A percentile compares a stretch with the other conserved stretches of the same genome.
These are phyloP conservation scores for Rutidosis leptorrhynchoides DNA, from an alignment of 129 eudicot species.

Conservation along the genomic window DNA sequence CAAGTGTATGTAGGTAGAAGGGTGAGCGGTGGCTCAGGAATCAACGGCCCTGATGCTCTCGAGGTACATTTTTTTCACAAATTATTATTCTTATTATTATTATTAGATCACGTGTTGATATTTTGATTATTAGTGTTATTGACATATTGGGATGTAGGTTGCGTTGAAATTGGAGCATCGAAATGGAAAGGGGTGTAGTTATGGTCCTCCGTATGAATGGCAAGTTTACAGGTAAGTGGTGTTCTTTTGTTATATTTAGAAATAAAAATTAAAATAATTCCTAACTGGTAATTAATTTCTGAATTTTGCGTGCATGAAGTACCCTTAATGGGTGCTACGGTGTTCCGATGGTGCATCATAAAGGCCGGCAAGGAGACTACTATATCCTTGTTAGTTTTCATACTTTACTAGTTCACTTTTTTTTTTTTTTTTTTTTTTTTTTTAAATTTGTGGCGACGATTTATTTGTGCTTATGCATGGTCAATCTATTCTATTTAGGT, in stretches of 20 bases:
- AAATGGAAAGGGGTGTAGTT: conserved; percentile 84
- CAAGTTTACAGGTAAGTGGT: conserved; percentile 68
- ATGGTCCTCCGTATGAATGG: conserved; percentile 95
- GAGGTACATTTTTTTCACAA: conserved; percentile 25
- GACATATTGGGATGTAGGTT: conserved; percentile 34
- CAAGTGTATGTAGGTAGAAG: conserved; percentile 92
- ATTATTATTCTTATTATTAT: no score
- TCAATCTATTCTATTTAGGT: conserved; percentile 36
- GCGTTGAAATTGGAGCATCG: conserved; percentile 85
- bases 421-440: not conserved
- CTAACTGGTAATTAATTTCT: no score
- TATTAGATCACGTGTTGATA: no score
- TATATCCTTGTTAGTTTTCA: conserved; percentile 63
- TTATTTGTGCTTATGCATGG: no score
- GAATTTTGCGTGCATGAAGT: conserved; percentile 35
- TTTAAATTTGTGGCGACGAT: not conserved
- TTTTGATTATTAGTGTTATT: no score
- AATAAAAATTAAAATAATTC: no score
- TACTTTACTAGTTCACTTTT: not conserved
- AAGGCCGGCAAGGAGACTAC: conserved; percentile 87
- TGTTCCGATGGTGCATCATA: conserved; percentile 78
- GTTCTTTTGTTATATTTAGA: not conserved
- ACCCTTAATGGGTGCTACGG: conserved; percentile 80
- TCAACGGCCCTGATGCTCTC: conserved; percentile 60
- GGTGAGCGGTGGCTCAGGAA: conserved; percentile 53